Percentiles rank a stretch among this genome's conserved stretches.
These are phyloP conservation scores for Candida sithepensis DNA, from an alignment of 805 yeast species.

Conservation along the genomic window DNA sequence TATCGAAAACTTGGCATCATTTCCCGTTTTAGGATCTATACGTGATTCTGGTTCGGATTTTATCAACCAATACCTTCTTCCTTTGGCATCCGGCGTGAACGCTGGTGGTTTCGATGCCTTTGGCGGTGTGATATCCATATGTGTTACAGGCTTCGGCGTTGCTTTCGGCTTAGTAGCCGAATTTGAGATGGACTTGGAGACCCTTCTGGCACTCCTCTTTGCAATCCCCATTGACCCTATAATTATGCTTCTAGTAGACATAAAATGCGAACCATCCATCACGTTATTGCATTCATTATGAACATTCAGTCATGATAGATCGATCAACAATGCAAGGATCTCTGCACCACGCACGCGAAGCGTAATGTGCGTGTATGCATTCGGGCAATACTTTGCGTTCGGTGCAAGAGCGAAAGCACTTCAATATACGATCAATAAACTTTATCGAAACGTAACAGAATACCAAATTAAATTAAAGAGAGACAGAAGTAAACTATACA, in stretches of 20 bases:
- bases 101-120: conserved; percentile 33
- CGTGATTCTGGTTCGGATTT: conserved; percentile 54
- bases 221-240: not conserved
- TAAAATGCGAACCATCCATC: too few relatives aligned
- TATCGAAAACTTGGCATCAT: conserved; percentile 47
- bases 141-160: not conserved
- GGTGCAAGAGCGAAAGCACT: too few relatives aligned
- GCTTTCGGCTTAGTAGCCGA: too few relatives aligned
- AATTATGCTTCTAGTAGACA: too few relatives aligned
- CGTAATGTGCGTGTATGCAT: not conserved
- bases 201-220: not conserved
- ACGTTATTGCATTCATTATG: too few relatives aligned
- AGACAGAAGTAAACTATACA: not conserved
- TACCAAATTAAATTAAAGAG: not conserved
- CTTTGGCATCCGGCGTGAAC: conserved; percentile 25
- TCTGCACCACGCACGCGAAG: too few relatives aligned
- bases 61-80: conserved; percentile 46
- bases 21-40: conserved; percentile 42
- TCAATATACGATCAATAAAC: too few relatives aligned
- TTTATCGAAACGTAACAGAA: too few relatives aligned
- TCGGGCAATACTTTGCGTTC: too few relatives aligned
- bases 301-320: too few relatives aligned
- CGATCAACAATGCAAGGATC: too few relatives aligned
- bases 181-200: not conserved
- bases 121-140: conserved; percentile 19